Base-by-base conservation (phyloP, 768 basidiomycete species). In the Tricholoma sp. region DNA sequence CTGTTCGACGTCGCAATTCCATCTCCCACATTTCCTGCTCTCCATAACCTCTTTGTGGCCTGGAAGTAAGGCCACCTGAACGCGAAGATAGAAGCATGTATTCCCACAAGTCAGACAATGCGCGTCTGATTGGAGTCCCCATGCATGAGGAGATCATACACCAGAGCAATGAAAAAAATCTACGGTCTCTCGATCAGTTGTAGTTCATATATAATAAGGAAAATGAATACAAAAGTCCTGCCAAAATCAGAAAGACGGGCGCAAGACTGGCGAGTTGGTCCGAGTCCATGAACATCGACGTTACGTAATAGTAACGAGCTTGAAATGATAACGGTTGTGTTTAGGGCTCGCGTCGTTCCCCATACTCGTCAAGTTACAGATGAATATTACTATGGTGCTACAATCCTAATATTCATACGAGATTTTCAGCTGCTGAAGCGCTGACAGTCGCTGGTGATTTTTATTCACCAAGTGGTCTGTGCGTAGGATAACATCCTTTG, bases 71-170 rank as follows among this genome's bases (percentile, higher is more conserved):
- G 2, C 55, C 52, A 34, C 61, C 58, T 34, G 62, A 63, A 52
- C 69, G 71, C 37, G 79, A 73, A 55, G 77, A 77, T 52, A 80
- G 67, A 21, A 76, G 62, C 29, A 71, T 58, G 57, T 74, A 74
- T 46, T 79, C 73, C 81, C 81, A 83, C 21, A 85, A 62, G 45
- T 75, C 75, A 31, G 73, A 71, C 21, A 83, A 59, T n/a, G 72
- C 67, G 27, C 69, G 71, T 49, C 76, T 70, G 37, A 84, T 68
- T 4, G 82, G 71, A 2, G 72, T 71, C 27, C 86, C 86, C 57
- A 88, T 67, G 71, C 86, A 86, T 6, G 85, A 87, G 32, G 85
- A 85, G 51, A 88, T 69, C 58, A 86, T 69, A 64, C 86, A 89
- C 83, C 86, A 86, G 41, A 78, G 76, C 6, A 87, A 64, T 27